Base-by-base conservation (phyloP, 2,329 filamentous ascomycete species). In the Ceratocystis lukuohia region DNA sequence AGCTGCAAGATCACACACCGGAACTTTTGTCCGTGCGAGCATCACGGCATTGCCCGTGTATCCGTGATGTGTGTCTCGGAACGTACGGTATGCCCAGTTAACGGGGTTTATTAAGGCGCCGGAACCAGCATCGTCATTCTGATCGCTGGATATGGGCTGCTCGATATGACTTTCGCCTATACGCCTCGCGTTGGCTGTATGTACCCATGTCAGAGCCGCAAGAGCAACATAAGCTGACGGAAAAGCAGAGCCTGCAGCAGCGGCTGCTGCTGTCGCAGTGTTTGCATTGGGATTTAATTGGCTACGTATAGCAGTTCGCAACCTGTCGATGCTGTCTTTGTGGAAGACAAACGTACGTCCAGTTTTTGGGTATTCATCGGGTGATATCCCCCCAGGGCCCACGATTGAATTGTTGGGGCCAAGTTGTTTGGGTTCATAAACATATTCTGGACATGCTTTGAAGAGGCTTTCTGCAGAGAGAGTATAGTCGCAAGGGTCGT, bases 21-120 rank as follows among this genome's bases (percentile, higher is more conserved):
- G 46, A 4, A 73, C 68, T 6, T 67, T 72, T 4, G 74, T 76
- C 15, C 74, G 72, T 0, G 74, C 74, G 5, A 77, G 75, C n/a
- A 76, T 71, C 0, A 76, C 76, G 0, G 77, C 75, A 65, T 78
- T 79, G 62, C 77, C 77, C 67, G 75, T 76, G 69, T 79, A 78
- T 5, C 67, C 68, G 6, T 72, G 71, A 17, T 73, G 70, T 8
- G 68, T 68, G 8, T 71, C 67, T 15, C 6, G 65, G 65, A 77
- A 76, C 0, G 75, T 75, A 25, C 76, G 73, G 57, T 70, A 69
- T 53, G 73, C 72, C 77, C 77, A 79, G 69, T 77, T 77, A 4
- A 77, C 76, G 64, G 77, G 77, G 50, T 77, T 76, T 70, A 76
- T 74, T 56, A 78, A 68, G 62, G 71, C 71, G 22, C 68, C 66